Base-by-base conservation (phyloP, 768 basidiomycete genomes). In the Gelatoporia subvermispora region DNA sequence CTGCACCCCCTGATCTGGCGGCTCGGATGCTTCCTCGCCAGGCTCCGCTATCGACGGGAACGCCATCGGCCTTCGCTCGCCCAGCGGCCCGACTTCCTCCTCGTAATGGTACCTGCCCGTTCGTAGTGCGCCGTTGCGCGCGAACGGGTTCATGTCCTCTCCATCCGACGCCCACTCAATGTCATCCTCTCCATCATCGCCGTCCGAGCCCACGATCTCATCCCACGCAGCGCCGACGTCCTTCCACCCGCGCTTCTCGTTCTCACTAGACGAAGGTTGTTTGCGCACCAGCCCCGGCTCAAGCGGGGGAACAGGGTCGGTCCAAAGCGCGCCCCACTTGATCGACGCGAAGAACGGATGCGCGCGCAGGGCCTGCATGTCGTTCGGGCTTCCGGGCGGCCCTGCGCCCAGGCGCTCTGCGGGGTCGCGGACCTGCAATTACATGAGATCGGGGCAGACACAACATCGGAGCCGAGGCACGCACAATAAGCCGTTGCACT, bases 401-500 rank as follows among this genome's bases (percentile, higher is more conserved):
- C 76, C 75, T 3, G 79, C 78, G 8, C 86, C 86, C 8, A 88
- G 66, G 10, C 86, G 76, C 31, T 78, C 70, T 11, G 60, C 49
- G 1, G 86, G 84, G 42, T 88, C 78, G 16, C 69, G 71, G 23
- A 82, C 72, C 83, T 79, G 49, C 31, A 48, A 45, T 68, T 69
- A 47, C 73, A 65, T 7, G 72, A 75, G 16, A 62, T 60, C 59
- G 23, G 35, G 21, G 34, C 7, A 22, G 16, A 15, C 4, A 25
- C 16, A 47, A 42, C 13, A 34, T 8, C 18, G 35, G 47, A 35
- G 10, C 43, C 24, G 45, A 53, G 18, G 9, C 21, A 68, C 78
- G 49, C 40, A 95, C 92, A 55, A 99, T 69, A 4, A 98, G 75
- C 48, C 73, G 75, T 57, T 79, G 73, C 17, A 98, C 77, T 41